A percentile compares a stretch with the other conserved stretches of the same genome.
Conservation (phyloP, 2,329 filamentous ascomycete species). For the Arthrobotrys entomopaga region DNA sequence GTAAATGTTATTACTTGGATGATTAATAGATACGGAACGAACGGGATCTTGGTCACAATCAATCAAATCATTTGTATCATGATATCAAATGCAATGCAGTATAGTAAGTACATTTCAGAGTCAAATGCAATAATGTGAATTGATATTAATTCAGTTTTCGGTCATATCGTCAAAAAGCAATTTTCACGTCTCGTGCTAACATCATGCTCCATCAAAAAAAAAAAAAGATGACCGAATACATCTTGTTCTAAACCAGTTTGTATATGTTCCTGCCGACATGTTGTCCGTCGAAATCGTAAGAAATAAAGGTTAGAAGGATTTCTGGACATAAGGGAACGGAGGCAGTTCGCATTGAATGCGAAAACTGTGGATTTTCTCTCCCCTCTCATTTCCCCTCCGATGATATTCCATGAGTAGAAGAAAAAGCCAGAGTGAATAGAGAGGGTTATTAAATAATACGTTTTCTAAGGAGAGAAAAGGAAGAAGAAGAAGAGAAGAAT, state of each 20-base stretch:
- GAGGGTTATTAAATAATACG: constrained; percentile 54
- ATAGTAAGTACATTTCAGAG: too few species aligned
- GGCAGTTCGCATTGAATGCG: constrained; percentile 25
- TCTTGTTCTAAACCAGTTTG: neutral
- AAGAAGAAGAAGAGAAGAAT: constrained; percentile 8
- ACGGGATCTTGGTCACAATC: too few species aligned
- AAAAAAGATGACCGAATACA: neutral
- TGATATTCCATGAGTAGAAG: constrained; percentile 50
- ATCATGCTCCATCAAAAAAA: too few species aligned
- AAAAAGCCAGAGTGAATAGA: constrained; percentile 56
- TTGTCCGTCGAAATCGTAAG: constrained; percentile 49
- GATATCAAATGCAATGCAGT: too few species aligned
- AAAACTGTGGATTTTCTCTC: constrained; percentile 30
- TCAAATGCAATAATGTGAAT: too few species aligned
- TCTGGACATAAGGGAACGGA: constrained; percentile 55
- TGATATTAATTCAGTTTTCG: too few species aligned
- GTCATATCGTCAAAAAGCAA: too few species aligned
- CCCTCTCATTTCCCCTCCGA: constrained; percentile 56
- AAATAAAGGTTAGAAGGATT: constrained; percentile 21
- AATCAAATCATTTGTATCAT: too few species aligned
- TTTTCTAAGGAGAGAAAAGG: constrained; percentile 52
- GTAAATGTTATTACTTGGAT: too few species aligned
- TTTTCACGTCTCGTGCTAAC: too few species aligned
- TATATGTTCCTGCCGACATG: constrained; percentile 53
- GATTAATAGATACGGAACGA: too few species aligned